Evolutionary conservation across 805 yeast species (phyloP).

Genomic region (Nakazawaea laoshanensis): DNA sequence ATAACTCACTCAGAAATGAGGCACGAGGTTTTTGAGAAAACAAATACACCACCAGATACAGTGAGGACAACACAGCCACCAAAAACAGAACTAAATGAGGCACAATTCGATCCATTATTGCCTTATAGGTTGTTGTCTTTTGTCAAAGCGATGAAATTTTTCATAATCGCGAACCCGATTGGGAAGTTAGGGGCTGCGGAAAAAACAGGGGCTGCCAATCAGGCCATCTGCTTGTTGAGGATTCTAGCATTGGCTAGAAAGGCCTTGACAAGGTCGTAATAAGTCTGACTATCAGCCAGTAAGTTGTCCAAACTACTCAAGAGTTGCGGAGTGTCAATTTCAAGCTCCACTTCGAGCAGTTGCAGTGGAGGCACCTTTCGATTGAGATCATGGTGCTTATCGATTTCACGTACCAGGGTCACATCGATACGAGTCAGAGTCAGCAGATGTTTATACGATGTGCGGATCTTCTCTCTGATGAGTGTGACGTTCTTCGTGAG

Average conservation of each 20-base stretch:
- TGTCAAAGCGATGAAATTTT: too few species aligned
- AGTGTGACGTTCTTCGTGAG: slow-evolving; percentile 38
- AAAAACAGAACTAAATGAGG: too few species aligned
- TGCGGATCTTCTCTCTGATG: slow-evolving; percentile 65
- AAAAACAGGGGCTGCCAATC: too few species aligned
- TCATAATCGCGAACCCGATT: too few species aligned
- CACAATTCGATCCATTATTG: too few species aligned
- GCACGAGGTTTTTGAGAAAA: slow-evolving; percentile 60
- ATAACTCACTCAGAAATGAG: slow-evolving; percentile 43
- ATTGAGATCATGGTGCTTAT: slow-evolving; percentile 13
- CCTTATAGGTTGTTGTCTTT: too few species aligned
- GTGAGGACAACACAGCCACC: too few species aligned
- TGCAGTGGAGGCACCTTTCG: slow-evolving; percentile 5
- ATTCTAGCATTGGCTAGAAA: slow-evolving; percentile 35
- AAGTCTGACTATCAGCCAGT: slow-evolving; percentile 29
- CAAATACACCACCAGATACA: slow-evolving; percentile 32
- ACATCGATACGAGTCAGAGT: slow-evolving; percentile 69
- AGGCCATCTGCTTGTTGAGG: slow-evolving; percentile 5
- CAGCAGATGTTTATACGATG: slow-evolving; percentile 63
- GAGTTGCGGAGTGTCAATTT: slow-evolving; percentile 23
- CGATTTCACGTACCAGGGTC: slow-evolving; percentile 42
- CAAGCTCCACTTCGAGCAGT: slow-evolving; percentile 26
- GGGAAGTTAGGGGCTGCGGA: too few species aligned
- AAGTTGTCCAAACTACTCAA: slow-evolving; percentile 22
- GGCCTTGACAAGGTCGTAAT: slow-evolving; percentile 36